Evolutionary conservation across 768 basidiomycete species (phyloP).

Genomic region (Tricholoma sp.): DNA sequence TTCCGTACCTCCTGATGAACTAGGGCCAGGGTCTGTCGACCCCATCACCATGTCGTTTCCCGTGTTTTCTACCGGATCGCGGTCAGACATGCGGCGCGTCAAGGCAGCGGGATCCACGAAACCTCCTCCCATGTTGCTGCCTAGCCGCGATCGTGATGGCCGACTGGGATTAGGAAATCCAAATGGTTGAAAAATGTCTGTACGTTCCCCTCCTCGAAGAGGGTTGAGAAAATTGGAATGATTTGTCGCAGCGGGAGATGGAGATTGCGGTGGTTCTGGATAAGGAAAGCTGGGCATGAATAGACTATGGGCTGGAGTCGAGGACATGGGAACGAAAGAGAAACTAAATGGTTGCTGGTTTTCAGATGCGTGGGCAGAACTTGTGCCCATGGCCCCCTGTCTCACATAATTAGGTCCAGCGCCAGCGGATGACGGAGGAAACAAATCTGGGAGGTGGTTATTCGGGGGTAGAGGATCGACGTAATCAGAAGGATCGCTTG

Average conservation of each 20-base stretch:
- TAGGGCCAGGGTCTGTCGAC: constrained; percentile 26
- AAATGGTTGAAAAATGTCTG: constrained; percentile 43
- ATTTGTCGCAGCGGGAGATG: constrained; percentile 41
- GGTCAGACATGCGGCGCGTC: constrained; percentile 22
- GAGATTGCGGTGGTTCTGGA: constrained; percentile 55
- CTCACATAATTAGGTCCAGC: constrained; percentile 11
- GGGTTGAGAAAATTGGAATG: constrained; percentile 19
- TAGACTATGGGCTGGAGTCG: constrained; percentile 44
- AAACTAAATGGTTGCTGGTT: constrained; percentile 53
- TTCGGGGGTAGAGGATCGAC: constrained; percentile 46
- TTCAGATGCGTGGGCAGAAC: constrained; percentile 45
- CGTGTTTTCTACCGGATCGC: constrained; percentile 28
- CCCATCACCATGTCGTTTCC: constrained; percentile 41
- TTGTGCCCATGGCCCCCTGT: constrained; percentile 28
- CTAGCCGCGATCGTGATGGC: constrained; percentile 35
- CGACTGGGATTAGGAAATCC: constrained; percentile 38
- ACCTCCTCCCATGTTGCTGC: constrained; percentile 23
- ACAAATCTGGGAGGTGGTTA: constrained; percentile 48
- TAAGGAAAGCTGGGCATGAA: constrained; percentile 43
- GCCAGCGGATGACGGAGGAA: constrained; percentile 36
- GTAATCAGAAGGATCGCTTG: constrained; percentile 25
- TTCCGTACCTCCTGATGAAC: constrained; percentile 13
- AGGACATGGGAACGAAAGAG: constrained; percentile 44
- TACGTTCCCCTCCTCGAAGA: constrained; percentile 28
- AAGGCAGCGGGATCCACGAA: constrained; percentile 39